A percentile compares a stretch with the other conserved stretches of the same genome.
phyloP scores from a whole-genome alignment of 148 eudicot genomes.

The Talinum fruticosum region DNA sequence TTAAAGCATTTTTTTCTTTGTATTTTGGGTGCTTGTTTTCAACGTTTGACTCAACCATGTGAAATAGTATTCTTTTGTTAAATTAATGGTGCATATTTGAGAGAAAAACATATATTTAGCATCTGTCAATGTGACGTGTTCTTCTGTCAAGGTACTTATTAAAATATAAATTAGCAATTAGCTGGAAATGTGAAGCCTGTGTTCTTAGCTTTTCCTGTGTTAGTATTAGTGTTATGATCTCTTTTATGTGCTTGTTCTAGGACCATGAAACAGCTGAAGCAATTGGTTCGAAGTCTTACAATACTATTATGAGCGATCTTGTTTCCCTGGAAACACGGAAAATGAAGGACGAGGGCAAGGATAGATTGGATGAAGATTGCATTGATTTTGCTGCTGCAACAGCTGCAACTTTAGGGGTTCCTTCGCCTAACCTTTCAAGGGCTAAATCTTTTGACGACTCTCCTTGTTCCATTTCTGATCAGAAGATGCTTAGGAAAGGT shows the following conservation, averaged over 20 bases:
- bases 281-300: conserved; percentile 82
- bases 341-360: conserved; percentile 39
- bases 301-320: conserved; percentile 87
- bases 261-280: conserved; percentile 68
- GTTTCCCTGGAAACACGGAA: conserved; percentile 69
- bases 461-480: conserved; percentile 35
- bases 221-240: conserved; percentile 10
- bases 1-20: too few relatives aligned
- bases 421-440: conserved; percentile 76
- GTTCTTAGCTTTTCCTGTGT: conserved; percentile 2
- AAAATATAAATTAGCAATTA: background rate
- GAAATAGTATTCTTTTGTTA: too few relatives aligned
- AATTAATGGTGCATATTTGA: too few relatives aligned
- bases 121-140: too few relatives aligned
- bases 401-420: conserved; percentile 87
- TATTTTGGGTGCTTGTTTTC: too few relatives aligned
- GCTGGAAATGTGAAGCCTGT: background rate
- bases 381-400: conserved; percentile 97
- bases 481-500: conserved; percentile 47
- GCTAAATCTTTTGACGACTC: conserved; percentile 67
- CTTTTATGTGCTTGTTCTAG: conserved; percentile 40
- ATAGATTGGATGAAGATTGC: conserved; percentile 57
- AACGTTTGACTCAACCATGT: too few relatives aligned
- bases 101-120: background rate
- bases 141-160: too few relatives aligned